Conservation (phyloP, 1,284 basidiomycete genomes). For the Ustilago crameri region DNA sequence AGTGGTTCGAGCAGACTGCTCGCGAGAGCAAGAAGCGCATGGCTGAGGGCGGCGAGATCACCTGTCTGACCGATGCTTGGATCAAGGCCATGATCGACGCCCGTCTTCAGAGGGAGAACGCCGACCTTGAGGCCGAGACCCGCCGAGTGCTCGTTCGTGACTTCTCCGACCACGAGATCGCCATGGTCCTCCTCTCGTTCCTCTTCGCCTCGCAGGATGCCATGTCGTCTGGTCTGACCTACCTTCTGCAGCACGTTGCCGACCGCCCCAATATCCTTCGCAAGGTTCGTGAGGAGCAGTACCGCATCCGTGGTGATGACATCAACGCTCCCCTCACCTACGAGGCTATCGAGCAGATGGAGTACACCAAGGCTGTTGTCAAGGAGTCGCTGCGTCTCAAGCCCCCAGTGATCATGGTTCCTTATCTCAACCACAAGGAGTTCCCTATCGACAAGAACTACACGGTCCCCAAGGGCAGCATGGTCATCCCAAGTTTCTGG, state of each 20-base stretch:
- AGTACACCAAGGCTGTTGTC: conserved; percentile 88
- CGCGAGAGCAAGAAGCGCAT: conserved; percentile 84
- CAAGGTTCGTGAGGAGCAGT: conserved; percentile 92
- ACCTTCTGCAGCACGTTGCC: conserved; percentile 93
- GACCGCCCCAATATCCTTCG: conserved; percentile 89
- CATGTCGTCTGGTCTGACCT: conserved; percentile 84
- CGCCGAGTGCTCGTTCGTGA: conserved; percentile 74
- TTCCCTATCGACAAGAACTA: conserved; percentile 92
- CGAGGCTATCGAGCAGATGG: conserved; percentile 91
- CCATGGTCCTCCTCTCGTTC: conserved; percentile 92
- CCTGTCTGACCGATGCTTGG: conserved; percentile 95
- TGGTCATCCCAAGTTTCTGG: conserved; percentile 98
- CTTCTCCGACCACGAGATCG: conserved; percentile 94
- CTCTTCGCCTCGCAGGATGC: conserved; percentile 98
- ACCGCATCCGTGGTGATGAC: conserved; percentile 82
- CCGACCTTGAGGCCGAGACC: conserved; percentile 69
- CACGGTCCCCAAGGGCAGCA: conserved; percentile 88
- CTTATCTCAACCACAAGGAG: conserved; percentile 87
- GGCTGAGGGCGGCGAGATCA: conserved; percentile 82
- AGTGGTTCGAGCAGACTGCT: conserved; percentile 84
- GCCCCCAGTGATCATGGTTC: conserved; percentile 83
- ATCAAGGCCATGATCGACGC: conserved; percentile 77
- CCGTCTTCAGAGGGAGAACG: conserved; percentile 72
- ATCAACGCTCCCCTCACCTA: conserved; percentile 83
- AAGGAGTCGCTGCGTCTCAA: conserved; percentile 90